Evolutionary conservation across 352 stramenopile genomes (phyloP), one percentile per base, ranked within the genome.

Genomic region (Pythium coloratum): DNA sequence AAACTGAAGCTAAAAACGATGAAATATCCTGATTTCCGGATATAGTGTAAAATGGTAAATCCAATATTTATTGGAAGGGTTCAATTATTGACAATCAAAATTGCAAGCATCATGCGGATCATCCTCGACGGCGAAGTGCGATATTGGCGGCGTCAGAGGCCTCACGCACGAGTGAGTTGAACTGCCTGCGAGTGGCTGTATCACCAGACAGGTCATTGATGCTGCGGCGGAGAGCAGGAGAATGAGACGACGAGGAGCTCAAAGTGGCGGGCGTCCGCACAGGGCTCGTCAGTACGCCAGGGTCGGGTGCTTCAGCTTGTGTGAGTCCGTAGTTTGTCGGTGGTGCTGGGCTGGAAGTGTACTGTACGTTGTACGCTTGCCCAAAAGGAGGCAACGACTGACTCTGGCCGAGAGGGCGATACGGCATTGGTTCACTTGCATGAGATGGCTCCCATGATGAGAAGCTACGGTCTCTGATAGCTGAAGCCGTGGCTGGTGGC

Each of bases 91-190:
- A 51, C 40, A 63, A 36, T 58, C 62, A 69, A 62, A 69, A 69
- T 47, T 58, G 51, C 20, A 24, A 24, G 20, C 20, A 24, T 24
- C 20, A 24, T 24, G 20, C 20, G 20, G 10, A 16, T 71, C 44
- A 62, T 26, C 24, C 51, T 56, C 66, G 67, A 12, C 60, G 67
- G 20, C 67, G 67, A 7, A 73, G 53, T 8, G 32, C 67, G 32
- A 69, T 40, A 34, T n/a, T 64, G 49, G 67, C 67, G 13, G 67
- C 67, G 36, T 69, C 62, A 5, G 67, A 70, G 14, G 67, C 67
- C 24, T 73, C 67, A 0, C 67, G 67, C 18, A 73, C 26, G n/a
- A 73, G 67, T 16, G 57, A 55, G 7, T 70, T 44, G 44, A 73
- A 70, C 50, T 73, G 67, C 24, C 46, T 65, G 6, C 40, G 44